Evolutionary conservation across 306 rosid species (phyloP).

Genomic region (Elaeagnus macrophylla): DNA sequence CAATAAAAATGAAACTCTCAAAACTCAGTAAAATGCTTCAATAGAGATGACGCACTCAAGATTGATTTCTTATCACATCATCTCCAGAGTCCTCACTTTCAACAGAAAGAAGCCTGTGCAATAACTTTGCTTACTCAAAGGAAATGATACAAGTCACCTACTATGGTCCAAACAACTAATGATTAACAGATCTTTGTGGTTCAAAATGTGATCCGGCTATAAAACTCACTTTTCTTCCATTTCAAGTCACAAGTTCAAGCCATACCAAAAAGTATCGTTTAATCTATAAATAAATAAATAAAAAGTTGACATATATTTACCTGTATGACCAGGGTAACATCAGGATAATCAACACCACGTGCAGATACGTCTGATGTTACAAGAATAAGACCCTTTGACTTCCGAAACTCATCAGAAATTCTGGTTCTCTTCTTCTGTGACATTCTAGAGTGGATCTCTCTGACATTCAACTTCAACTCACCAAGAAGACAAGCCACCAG

Average conservation of each 20-base stretch:
- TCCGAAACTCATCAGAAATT: conserved; percentile 89
- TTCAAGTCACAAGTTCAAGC: no score
- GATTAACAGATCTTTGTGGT: no score
- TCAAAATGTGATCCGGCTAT: no score
- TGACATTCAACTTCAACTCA: conserved; percentile 76
- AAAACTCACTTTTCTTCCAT: no score
- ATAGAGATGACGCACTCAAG: no score
- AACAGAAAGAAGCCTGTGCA: background rate
- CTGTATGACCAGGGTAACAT: conserved; percentile 87
- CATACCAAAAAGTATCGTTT: no score
- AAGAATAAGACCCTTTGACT: conserved; percentile 81
- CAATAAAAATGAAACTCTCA: no score
- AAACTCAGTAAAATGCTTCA: no score
- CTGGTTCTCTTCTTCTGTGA: conserved; percentile 82
- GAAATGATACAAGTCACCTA: background rate
- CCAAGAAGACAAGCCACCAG: conserved; percentile 80
- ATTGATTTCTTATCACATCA: no score
- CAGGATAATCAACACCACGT: conserved; percentile 97
- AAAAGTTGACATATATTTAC: conserved; percentile 19
- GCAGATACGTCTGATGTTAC: conserved; percentile 98
- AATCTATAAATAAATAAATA: no score
- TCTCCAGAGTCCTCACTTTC: background rate
- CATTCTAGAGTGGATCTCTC: conserved; percentile 97
- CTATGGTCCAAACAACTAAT: no score
- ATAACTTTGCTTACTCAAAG: conserved; percentile 3